A percentile compares a stretch with the other conserved stretches of the same genome.
Evolutionary conservation across 108 stramenopile species (phyloP).

Genomic region (Pseudonitzschia multistriata): DNA sequence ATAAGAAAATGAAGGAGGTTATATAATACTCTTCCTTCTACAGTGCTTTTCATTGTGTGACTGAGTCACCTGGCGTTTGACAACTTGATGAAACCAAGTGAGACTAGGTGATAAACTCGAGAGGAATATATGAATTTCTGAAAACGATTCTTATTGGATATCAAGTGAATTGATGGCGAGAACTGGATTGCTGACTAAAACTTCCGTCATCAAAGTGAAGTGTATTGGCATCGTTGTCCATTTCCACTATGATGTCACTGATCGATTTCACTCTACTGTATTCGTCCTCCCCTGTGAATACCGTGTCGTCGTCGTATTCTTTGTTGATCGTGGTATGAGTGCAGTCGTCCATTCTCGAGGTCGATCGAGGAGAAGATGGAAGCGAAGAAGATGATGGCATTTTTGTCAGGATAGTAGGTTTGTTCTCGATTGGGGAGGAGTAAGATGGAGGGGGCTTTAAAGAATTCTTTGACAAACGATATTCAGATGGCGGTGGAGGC

Average conservation of each 20-base stretch:
- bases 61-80: no score
- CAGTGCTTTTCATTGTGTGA: no score
- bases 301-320: neutral
- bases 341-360: no score
- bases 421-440: neutral
- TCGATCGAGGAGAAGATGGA: no score
- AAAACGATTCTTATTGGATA: no score
- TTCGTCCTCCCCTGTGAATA: neutral
- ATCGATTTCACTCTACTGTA: neutral
- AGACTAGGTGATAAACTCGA: no score
- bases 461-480: neutral
- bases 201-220: neutral
- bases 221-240: neutral
- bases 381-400: no score
- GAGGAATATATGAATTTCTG: no score
- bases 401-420: no score
- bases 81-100: no score
- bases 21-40: no score
- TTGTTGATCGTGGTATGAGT: neutral
- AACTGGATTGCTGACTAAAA: slow-evolving; percentile 3
- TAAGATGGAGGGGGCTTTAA: slow-evolving; percentile 1
- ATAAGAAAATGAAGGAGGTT: no score
- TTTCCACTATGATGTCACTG: slow-evolving; percentile 5
- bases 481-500: slow-evolving; percentile 3
- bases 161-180: neutral